Evolutionary conservation across 106 monocot species (phyloP).

Genomic region (Dioscorea alata): DNA sequence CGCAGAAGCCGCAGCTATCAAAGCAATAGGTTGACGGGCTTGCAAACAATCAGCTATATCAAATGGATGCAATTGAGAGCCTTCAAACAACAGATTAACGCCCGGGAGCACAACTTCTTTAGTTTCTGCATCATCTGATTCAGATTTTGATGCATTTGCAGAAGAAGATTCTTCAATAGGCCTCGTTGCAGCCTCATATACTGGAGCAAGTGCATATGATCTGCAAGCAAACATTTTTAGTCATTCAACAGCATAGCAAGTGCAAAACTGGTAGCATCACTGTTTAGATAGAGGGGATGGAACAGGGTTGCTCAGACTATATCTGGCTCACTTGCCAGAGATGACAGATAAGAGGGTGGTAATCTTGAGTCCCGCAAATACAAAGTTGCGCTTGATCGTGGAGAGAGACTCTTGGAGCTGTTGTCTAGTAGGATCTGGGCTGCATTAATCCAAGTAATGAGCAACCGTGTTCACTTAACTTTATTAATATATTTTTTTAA

Average conservation of each 20-base stretch:
- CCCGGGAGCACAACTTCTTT: constrained; percentile 86
- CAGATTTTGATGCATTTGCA: constrained; percentile 32
- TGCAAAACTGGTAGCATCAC: no score
- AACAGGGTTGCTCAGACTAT: no score
- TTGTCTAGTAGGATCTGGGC: no score
- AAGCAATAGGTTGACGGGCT: constrained; percentile 72
- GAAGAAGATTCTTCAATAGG: constrained; percentile 49
- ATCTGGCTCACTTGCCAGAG: no score
- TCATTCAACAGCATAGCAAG: neutral
- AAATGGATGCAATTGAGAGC: constrained; percentile 64
- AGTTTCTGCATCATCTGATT: constrained; percentile 70
- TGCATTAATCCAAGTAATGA: constrained; percentile 7
- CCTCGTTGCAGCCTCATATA: constrained; percentile 68
- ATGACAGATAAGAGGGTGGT: no score
- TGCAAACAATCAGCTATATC: constrained; percentile 90
- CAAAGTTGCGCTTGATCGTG: no score
- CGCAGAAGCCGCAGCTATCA: constrained; percentile 86
- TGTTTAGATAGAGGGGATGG: no score
- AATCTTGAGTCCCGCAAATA: no score
- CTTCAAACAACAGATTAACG: constrained; percentile 86
- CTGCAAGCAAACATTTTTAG: constrained; percentile 21
- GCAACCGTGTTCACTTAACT: no score
- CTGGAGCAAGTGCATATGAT: constrained; percentile 73
- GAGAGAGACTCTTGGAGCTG: no score
- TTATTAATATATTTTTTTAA: no score